Conservation (phyloP, 192 early-diverging fungal genomes). For the Rhizophagus clarus region DNA sequence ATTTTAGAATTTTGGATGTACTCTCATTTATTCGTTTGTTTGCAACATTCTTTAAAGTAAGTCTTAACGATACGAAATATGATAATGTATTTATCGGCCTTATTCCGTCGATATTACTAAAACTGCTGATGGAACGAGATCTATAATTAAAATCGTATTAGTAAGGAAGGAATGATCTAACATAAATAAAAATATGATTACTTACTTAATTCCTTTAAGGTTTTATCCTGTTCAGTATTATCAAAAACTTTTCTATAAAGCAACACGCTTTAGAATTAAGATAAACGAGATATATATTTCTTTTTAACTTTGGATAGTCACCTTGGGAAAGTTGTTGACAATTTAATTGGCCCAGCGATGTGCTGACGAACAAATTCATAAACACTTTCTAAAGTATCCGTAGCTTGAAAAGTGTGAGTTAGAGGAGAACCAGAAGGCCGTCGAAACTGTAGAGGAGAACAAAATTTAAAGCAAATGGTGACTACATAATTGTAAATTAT, state of each 20-base stretch:
- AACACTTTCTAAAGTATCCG: conserved; percentile 60
- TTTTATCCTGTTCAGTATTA: background rate
- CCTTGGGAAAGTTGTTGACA: conserved; percentile 75
- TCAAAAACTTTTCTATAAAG: conserved; percentile 21
- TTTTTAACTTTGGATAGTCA: conserved; percentile 16
- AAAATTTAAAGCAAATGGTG: background rate
- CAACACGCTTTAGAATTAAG: background rate
- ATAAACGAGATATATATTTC: background rate
- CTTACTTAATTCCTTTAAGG: conserved; percentile 25
- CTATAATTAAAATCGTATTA: background rate
- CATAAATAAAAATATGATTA: background rate
- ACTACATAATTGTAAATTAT: background rate
- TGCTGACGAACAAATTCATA: conserved; percentile 57
- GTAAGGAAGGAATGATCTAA: background rate
- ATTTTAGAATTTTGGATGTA: no score
- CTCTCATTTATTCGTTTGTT: no score
- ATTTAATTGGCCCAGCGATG: conserved; percentile 54
- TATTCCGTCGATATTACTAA: background rate
- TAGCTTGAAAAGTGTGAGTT: conserved; percentile 63
- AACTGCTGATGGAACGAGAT: conserved; percentile 15
- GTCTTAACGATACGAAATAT: no score
- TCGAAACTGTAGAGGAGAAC: background rate
- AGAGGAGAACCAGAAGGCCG: conserved; percentile 40
- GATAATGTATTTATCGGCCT: background rate
- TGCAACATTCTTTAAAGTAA: no score